Conservation (phyloP, 2,329 filamentous ascomycete species). For the Cercospora sojina region DNA sequence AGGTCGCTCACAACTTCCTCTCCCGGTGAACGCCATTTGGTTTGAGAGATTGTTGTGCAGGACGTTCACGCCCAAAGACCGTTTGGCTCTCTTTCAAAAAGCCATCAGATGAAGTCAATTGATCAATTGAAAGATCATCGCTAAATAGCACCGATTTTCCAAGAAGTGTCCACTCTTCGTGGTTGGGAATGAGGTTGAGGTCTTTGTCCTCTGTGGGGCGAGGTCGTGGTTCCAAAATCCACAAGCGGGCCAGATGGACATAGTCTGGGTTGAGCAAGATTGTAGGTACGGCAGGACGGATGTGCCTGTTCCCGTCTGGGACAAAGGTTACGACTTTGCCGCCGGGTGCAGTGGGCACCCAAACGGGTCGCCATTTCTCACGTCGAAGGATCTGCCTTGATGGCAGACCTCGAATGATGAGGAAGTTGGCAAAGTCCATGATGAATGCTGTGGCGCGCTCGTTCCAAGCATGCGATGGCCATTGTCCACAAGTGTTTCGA, state of each 20-base stretch:
- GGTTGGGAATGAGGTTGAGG: conserved; percentile 7
- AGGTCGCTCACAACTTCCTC: conserved; percentile 1
- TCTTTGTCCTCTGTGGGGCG: conserved; percentile 3
- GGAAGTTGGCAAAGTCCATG: conserved; percentile 39
- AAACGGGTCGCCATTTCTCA: conserved; percentile 35
- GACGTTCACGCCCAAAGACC: conserved; percentile 25
- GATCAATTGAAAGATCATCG: conserved; percentile 35
- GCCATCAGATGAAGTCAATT: conserved; percentile 26
- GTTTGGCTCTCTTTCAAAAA: conserved; percentile 26
- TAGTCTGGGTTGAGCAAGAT: conserved; percentile 36
- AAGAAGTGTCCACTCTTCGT: conserved; percentile 41
- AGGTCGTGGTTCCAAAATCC: conserved; percentile 41
- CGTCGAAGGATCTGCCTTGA: conserved; percentile 32
- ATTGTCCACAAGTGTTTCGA: conserved; percentile 38
- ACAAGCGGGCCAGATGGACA: conserved; percentile 37
- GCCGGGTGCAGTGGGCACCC: conserved; percentile 26
- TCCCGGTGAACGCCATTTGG: conserved; percentile 10
- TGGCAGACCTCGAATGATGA: conserved; percentile 38
- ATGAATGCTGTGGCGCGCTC: conserved; percentile 35
- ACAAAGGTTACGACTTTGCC: conserved; percentile 36
- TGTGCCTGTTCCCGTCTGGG: conserved; percentile 26
- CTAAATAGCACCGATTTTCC: conserved; percentile 45
- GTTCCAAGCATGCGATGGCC: conserved; percentile 35
- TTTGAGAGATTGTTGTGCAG: not conserved
- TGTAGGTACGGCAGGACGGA: conserved; percentile 33